A percentile compares a stretch with the other conserved stretches of the same genome.
phyloP scores from a whole-genome alignment of 2,329 filamentous ascomycete genomes.

The Sclerotinia minor region DNA sequence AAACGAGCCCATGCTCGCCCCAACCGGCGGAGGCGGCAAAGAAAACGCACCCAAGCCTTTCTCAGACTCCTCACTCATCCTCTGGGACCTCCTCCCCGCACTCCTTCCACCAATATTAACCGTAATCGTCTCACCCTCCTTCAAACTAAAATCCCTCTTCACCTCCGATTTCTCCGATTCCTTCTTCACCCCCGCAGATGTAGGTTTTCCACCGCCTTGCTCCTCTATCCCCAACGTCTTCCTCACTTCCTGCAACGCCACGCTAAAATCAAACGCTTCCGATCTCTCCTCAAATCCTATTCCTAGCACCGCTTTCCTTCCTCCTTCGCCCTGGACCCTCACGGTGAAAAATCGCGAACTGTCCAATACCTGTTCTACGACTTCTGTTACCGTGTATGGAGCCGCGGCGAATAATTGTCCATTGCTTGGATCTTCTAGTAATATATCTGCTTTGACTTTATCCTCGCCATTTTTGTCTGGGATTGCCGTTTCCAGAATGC shows the following conservation, averaged over 20 bases:
- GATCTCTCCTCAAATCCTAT: constrained; percentile 85
- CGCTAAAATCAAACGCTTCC: constrained; percentile 83
- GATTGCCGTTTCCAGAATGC: constrained; percentile 73
- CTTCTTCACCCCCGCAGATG: constrained; percentile 33
- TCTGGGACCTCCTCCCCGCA: constrained; percentile 34
- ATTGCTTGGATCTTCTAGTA: constrained; percentile 72
- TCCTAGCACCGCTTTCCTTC: constrained; percentile 76
- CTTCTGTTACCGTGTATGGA: constrained; percentile 66
- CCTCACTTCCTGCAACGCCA: constrained; percentile 75
- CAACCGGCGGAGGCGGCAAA: constrained; percentile 63
- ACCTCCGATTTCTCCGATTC: constrained; percentile 46
- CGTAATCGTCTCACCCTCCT: constrained; percentile 86
- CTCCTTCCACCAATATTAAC: constrained; percentile 67
- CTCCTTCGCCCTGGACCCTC: constrained; percentile 71
- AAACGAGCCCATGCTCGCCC: constrained; percentile 44
- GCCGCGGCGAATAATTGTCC: constrained; percentile 82
- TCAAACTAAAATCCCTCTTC: constrained; percentile 78
- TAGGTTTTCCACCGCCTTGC: constrained; percentile 41
- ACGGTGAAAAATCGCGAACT: constrained; percentile 83
- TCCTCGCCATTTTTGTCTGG: constrained; percentile 47
- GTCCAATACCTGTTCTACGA: constrained; percentile 77
- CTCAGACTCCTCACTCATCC: constrained; percentile 35
- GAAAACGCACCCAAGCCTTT: constrained; percentile 54
- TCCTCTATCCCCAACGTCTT: constrained; percentile 65
- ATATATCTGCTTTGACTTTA: constrained; percentile 68